Evolutionary conservation across 2,329 filamentous ascomycete genomes (phyloP).

Genomic region (Xylaria sp.): DNA sequence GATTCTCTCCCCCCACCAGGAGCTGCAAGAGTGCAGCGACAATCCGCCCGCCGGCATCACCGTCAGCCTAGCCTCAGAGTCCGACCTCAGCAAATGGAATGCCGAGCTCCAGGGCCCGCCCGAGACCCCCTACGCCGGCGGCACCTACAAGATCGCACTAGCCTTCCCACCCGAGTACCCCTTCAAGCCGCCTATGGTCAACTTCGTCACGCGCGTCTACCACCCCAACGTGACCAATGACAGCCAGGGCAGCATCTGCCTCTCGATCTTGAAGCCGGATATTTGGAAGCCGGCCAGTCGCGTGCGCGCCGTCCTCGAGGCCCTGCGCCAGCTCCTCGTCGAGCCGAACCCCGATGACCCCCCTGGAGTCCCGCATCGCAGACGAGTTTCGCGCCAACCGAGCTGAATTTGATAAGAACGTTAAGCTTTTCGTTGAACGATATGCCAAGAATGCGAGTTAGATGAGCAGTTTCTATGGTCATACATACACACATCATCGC

Average conservation of each 20-base stretch:
- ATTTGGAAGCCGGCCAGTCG: conserved; percentile 88
- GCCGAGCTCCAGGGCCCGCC: conserved; percentile 43
- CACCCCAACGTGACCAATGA: conserved; percentile 94
- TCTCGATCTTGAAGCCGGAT: conserved; percentile 75
- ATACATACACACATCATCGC: no score
- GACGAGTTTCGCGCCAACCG: conserved; percentile 72
- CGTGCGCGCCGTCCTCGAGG: conserved; percentile 69
- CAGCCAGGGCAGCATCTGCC: conserved; percentile 75
- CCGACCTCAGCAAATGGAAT: conserved; percentile 50
- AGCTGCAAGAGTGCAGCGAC: conserved; percentile 47
- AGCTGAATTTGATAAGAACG: conserved; percentile 67
- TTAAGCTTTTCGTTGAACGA: conserved; percentile 64
- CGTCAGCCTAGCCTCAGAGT: conserved; percentile 42
- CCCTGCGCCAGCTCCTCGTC: conserved; percentile 66
- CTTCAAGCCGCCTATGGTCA: conserved; percentile 78
- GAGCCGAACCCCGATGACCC: conserved; percentile 87
- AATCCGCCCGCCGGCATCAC: conserved; percentile 44
- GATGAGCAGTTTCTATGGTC: neutral
- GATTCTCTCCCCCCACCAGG: conserved; percentile 36
- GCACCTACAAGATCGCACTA: conserved; percentile 68
- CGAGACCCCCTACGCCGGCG: conserved; percentile 51
- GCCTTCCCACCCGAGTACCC: conserved; percentile 75
- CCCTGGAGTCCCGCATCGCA: conserved; percentile 79
- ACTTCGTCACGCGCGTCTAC: conserved; percentile 86
- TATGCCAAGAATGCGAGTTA: conserved; percentile 52